A percentile compares a stretch with the other conserved stretches of the same genome.
Evolutionary conservation across 495 filamentous ascomycete genomes (phyloP).

Genomic region (Pyronema omphalodes): DNA sequence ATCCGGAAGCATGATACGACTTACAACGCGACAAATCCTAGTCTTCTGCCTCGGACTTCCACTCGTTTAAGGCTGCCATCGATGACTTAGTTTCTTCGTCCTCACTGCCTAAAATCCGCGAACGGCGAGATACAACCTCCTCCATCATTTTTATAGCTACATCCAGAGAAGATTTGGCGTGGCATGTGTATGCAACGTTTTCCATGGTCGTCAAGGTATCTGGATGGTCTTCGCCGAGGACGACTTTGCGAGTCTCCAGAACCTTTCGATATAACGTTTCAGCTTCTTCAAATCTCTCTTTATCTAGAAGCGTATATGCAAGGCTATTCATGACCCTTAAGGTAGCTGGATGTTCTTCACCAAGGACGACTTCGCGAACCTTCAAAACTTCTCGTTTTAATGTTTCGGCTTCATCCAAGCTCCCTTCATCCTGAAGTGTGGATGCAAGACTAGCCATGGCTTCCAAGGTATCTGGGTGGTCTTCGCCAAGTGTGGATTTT

Average conservation of each 20-base stretch:
- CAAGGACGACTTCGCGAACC: not conserved
- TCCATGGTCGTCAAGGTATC: too few relatives aligned
- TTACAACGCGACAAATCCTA: too few relatives aligned
- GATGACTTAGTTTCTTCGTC: too few relatives aligned
- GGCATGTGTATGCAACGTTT: too few relatives aligned
- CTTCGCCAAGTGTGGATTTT: conserved; percentile 19
- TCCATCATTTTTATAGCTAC: too few relatives aligned
- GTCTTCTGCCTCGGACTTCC: too few relatives aligned
- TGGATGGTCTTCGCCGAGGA: too few relatives aligned
- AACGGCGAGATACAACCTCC: too few relatives aligned
- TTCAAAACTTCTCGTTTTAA: not conserved
- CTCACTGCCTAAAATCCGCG: too few relatives aligned
- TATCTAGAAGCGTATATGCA: not conserved
- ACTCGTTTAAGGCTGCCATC: too few relatives aligned
- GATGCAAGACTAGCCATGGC: conserved; percentile 23
- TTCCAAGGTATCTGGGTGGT: conserved; percentile 24
- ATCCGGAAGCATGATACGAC: too few relatives aligned
- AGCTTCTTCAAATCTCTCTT: not conserved
- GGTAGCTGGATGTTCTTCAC: not conserved
- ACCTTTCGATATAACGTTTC: not conserved
- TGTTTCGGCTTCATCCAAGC: not conserved
- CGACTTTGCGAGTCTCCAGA: not conserved
- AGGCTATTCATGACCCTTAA: not conserved
- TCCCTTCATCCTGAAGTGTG: not conserved
- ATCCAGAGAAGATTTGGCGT: too few relatives aligned